Conservation (phyloP, 1,284 basidiomycete species). For the Trichosporon asahii region DNA sequence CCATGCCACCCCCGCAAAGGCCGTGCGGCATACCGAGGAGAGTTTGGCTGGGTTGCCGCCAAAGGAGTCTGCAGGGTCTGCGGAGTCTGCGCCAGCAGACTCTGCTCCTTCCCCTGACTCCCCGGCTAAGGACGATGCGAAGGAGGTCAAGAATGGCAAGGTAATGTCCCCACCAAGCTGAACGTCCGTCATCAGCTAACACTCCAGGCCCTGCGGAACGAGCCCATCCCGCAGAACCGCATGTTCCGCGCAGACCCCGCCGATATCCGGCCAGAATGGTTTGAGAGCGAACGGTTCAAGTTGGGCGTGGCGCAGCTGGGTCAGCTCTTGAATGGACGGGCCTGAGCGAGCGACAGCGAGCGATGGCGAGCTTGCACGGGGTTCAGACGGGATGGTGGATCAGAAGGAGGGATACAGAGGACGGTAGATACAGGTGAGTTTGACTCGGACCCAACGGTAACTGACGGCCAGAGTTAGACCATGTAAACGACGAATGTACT, state of each 20-base stretch:
- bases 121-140: not conserved
- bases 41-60: not conserved
- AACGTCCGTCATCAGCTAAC: not conserved
- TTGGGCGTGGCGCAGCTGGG: conserved; percentile 40
- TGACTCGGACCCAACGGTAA: not conserved
- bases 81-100: too few relatives aligned
- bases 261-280: conserved; percentile 38
- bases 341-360: not conserved
- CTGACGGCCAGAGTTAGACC: not conserved
- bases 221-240: conserved; percentile 25
- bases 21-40: not conserved
- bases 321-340: conserved; percentile 30
- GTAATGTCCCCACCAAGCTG: not conserved
- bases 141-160: not conserved
- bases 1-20: conserved; percentile 20
- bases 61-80: too few relatives aligned
- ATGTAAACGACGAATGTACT: not conserved
- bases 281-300: conserved; percentile 39
- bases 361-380: too few relatives aligned
- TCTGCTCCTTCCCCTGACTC: too few relatives aligned
- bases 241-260: conserved; percentile 42
- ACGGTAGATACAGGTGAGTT: not conserved
- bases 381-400: not conserved
- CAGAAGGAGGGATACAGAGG: not conserved
- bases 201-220: conserved; percentile 6